Evolutionary conservation across 2,329 filamentous ascomycete genomes (phyloP).

Genomic region (Davidsoniella virescens): DNA sequence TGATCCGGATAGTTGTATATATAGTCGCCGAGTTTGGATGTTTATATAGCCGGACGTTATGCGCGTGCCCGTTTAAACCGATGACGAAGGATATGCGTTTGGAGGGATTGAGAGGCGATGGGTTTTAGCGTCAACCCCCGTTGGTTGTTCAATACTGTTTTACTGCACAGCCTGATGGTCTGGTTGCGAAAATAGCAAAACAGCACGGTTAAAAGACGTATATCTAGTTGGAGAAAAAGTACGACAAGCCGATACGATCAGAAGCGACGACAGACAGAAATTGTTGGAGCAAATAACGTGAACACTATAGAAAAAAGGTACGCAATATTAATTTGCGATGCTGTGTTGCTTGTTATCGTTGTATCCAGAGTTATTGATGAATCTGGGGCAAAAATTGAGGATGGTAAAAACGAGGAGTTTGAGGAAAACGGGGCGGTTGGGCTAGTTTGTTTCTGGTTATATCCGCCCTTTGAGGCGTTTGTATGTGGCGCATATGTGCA

Average conservation of each 20-base stretch:
- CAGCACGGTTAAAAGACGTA: not conserved
- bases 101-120: not conserved
- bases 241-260: no score
- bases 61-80: not conserved
- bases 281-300: no score
- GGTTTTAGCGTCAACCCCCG: slow-evolving; percentile 3
- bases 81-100: slow-evolving; percentile 4
- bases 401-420: slow-evolving; percentile 3
- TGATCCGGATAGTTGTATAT: slow-evolving; percentile 10
- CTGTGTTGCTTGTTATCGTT: not conserved
- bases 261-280: no score
- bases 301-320: not conserved
- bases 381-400: not conserved
- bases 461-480: no score
- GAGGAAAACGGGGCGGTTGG: slow-evolving; percentile 1
- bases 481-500: no score
- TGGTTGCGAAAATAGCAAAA: not conserved
- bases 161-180: slow-evolving; percentile 1
- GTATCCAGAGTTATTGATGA: not conserved
- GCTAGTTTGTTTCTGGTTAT: no score
- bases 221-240: no score
- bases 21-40: not conserved
- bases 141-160: slow-evolving; percentile 6
- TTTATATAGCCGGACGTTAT: slow-evolving; percentile 2
- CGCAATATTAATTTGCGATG: not conserved